A percentile compares a stretch with the other conserved stretches of the same genome.
Evolutionary conservation across 2,329 filamentous ascomycete species (phyloP).

Genomic region (Microcera coccophila): DNA sequence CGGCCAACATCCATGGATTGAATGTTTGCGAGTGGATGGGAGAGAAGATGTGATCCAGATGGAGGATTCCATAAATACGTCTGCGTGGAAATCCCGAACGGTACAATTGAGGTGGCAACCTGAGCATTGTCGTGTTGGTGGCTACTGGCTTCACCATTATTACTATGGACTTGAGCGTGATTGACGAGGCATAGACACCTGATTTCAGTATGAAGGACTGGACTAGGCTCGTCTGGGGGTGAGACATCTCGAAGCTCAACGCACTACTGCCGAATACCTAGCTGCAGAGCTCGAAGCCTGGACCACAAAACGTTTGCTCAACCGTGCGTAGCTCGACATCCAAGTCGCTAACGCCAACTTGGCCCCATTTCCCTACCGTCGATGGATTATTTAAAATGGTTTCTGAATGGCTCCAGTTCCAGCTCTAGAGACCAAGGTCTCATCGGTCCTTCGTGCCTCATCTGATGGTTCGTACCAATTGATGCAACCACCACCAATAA

Average conservation of each 20-base stretch:
- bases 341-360: neutral
- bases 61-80: too few relatives aligned
- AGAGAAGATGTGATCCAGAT: neutral
- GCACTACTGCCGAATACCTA: conserved; percentile 6
- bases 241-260: conserved; percentile 18
- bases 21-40: neutral
- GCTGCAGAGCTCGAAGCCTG: neutral
- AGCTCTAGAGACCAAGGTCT: neutral
- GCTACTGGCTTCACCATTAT: too few relatives aligned
- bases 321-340: conserved; percentile 3
- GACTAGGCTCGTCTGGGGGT: conserved; percentile 12
- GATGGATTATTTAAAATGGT: neutral
- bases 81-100: too few relatives aligned
- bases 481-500: conserved; percentile 10
- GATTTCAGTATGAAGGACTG: conserved; percentile 1
- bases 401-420: neutral
- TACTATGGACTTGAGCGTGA: too few relatives aligned
- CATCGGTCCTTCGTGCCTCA: conserved; percentile 3
- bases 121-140: too few relatives aligned
- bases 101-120: too few relatives aligned
- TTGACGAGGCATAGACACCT: neutral
- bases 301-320: neutral
- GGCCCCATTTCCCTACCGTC: neutral
- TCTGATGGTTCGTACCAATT: conserved; percentile 7
- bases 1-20: neutral